Base-by-base conservation (phyloP, 768 basidiomycete genomes). In the Agaricus blazei region DNA sequence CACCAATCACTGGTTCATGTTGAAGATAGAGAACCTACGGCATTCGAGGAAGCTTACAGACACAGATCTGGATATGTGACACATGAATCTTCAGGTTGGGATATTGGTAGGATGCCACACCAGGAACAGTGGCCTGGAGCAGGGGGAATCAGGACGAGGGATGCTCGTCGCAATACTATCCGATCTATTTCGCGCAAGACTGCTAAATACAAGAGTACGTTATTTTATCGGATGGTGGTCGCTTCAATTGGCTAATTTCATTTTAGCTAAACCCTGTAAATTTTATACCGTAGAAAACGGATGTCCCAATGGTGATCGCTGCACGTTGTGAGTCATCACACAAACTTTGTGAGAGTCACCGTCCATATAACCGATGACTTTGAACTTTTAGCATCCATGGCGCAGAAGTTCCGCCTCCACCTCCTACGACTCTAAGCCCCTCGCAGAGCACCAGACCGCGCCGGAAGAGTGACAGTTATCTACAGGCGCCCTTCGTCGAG, bases 261-360 rank as follows among this genome's bases (percentile, higher is more conserved):
- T n/a, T 24, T n/a, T 51, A 85, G 84, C 83, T 1, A 85, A 85
- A 56, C 78, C 77, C 27, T 86, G 84, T 67, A 82, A 78, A 63
- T 85, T 79, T 63, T 82, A 72, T 61, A 68, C 68, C 27, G 59
- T 66, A 1, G 76, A 72, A 34, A 75, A 72, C 15, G 67, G 67
- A 26, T 86, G 84, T 62, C 75, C 79, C 1, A 78, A 73, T 58
- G 83, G 83, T 9, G 72, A 71, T 51, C 70, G 67, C 19, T 86
- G 84, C 58, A 84, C 80, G 28, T 86, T 85, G 84, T 84, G 47
- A 67, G 83, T 69, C 48, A 34, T 11, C 34, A 34, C 34, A 8
- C 28, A 36, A 7, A 9, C 23, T 12, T 34, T 24, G 44, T 7
- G 26, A 5, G 1, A 19, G 29, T 48, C 9, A 3, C 15, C 34